Evolutionary conservation across 2,329 filamentous ascomycete genomes (phyloP).

Genomic region (Diplodia seriata): DNA sequence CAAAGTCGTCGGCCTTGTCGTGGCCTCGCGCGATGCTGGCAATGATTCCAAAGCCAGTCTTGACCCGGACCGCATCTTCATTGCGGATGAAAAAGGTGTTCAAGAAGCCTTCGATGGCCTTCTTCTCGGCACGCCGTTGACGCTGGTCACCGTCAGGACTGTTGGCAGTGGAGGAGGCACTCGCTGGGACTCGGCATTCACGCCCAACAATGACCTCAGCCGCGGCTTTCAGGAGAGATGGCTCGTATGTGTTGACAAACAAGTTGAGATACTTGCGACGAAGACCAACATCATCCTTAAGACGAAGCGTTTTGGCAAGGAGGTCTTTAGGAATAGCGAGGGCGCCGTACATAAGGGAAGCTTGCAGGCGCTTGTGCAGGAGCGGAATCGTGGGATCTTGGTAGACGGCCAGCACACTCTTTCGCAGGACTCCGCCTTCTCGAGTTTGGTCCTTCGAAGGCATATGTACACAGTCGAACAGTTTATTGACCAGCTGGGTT

Average conservation of each 20-base stretch:
- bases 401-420: constrained; percentile 61
- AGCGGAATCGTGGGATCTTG: constrained; percentile 58
- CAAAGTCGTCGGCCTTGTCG: constrained; percentile 49
- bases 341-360: constrained; percentile 64
- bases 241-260: constrained; percentile 65
- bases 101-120: constrained; percentile 60
- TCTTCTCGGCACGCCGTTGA: constrained; percentile 47
- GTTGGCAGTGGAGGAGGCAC: constrained; percentile 47
- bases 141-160: constrained; percentile 46
- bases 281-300: constrained; percentile 64
- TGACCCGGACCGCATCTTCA: constrained; percentile 58
- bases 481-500: constrained; percentile 64
- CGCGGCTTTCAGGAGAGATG: constrained; percentile 58
- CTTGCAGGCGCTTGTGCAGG: constrained; percentile 64
- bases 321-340: constrained; percentile 63
- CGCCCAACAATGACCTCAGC: constrained; percentile 67
- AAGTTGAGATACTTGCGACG: constrained; percentile 64
- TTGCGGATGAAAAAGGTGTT: constrained; percentile 65
- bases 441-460: constrained; percentile 34
- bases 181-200: constrained; percentile 49
- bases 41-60: constrained; percentile 48
- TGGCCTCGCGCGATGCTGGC: constrained; percentile 46
- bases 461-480: constrained; percentile 54
- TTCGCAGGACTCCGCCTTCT: constrained; percentile 48
- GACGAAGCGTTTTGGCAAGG: constrained; percentile 53